Evolutionary conservation across 129 eudicot species (phyloP).

Genomic region (Kitagawia praeruptora): DNA sequence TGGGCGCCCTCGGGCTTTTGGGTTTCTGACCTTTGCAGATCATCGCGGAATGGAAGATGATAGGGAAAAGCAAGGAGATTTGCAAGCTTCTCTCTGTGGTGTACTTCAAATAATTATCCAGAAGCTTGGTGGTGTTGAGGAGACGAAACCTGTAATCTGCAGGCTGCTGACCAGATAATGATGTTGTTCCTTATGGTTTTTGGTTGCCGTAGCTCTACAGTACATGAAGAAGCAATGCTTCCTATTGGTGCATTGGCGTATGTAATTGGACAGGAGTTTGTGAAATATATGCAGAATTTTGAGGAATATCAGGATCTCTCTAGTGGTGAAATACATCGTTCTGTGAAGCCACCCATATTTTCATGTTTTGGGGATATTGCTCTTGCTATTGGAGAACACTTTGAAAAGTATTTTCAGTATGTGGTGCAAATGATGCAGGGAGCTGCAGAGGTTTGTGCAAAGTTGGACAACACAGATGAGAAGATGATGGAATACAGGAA

Average conservation of each 20-base stretch:
- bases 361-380: slow-evolving; percentile 96
- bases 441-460: slow-evolving; percentile 80
- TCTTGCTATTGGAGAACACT: slow-evolving; percentile 82
- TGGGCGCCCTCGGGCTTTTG: no score
- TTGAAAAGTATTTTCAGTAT: slow-evolving; percentile 61
- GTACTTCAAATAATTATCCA: neutral
- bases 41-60: slow-evolving; percentile 9
- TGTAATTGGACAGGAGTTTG: slow-evolving; percentile 78
- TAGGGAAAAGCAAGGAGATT: slow-evolving; percentile 6
- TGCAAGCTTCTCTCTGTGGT: slow-evolving; percentile 8
- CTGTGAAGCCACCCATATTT: slow-evolving; percentile 91
- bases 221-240: slow-evolving; percentile 94
- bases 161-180: slow-evolving; percentile 4
- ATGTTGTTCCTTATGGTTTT: slow-evolving; percentile 5
- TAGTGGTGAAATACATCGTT: slow-evolving; percentile 67
- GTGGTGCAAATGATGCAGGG: slow-evolving; percentile 85
- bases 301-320: slow-evolving; percentile 82
- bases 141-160: neutral
- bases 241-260: slow-evolving; percentile 93
- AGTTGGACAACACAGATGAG: slow-evolving; percentile 58
- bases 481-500: slow-evolving; percentile 85
- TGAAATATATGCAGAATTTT: slow-evolving; percentile 74
- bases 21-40: no score
- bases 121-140: neutral
- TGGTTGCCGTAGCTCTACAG: slow-evolving; percentile 9